Evolutionary conservation across 768 basidiomycete species (phyloP), one percentile per base, ranked within the genome.

Genomic region (Leccinum truebloodii): DNA sequence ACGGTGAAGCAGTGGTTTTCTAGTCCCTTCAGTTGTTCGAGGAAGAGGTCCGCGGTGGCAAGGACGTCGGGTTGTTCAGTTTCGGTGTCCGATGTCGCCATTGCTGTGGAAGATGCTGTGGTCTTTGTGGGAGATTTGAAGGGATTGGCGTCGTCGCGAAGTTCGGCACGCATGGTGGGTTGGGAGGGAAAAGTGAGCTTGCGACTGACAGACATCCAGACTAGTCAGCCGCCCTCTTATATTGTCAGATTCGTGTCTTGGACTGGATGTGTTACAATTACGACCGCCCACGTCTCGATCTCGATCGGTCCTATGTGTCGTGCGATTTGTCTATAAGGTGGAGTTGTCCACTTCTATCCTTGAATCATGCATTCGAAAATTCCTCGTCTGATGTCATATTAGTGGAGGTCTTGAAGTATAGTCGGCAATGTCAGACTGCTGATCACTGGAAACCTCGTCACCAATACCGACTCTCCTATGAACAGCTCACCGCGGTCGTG

Each of bases 21-120:
- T 14, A 75, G 73, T 18, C 62, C 61, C 51, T 63, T 63, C 4
- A 73, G 49, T 4, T 73, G 72, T 34, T 65, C 64, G 50, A 73
- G 55, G 26, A 73, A 61, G 24, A 70, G 71, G 54, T 65, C 72
- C 3, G 73, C 70, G 16, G 72, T 75, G 30, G 62, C 62, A 57
- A 73, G 73, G n/a, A 71, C 41, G 50, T 73, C 60, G 44, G 60
- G 51, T 22, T 65, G 60, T 54, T 50, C 63, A 9, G 59, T 28
- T 51, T n/a, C 26, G 20, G 10, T 55, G 28, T 34, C n/a, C 7
- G 49, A 3, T 34, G 1, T 30, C 24, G 39, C 26, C 12, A 30
- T 22, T 41, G 60, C 52, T 26, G 56, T 22, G 18, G 44, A 52
- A n/a, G 9, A 26, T 24, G 30, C 1, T 6, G 8, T 44, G 7